Percentiles rank a stretch among this genome's conserved stretches.
phyloP scores from a whole-genome alignment of 2,329 filamentous ascomycete genomes.

The Exophiala alcalophila region DNA sequence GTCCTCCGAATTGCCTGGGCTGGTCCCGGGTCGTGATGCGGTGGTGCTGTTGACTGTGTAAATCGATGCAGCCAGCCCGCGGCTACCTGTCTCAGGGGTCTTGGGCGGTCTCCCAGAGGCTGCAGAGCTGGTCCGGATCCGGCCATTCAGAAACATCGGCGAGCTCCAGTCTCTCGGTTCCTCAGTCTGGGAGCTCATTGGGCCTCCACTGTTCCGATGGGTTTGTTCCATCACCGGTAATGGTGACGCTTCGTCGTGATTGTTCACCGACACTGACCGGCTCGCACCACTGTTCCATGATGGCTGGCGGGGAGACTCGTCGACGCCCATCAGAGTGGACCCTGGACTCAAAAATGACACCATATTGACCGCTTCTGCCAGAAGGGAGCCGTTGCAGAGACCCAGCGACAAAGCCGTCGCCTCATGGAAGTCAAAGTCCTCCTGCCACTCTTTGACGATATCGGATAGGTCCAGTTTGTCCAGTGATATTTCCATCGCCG shows the following conservation, averaged over 20 bases:
- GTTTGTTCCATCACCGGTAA: constrained; percentile 33
- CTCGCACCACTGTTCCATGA: constrained; percentile 48
- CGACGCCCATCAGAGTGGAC: constrained; percentile 41
- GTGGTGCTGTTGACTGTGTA: constrained; percentile 21
- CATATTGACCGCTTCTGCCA: constrained; percentile 59
- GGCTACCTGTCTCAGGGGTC: constrained; percentile 18
- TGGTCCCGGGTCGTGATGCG: constrained; percentile 25
- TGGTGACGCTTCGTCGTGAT: constrained; percentile 57
- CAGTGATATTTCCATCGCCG: constrained; percentile 67
- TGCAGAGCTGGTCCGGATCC: constrained; percentile 57
- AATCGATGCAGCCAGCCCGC: constrained; percentile 16
- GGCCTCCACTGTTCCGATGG: constrained; percentile 24
- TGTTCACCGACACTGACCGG: constrained; percentile 32
- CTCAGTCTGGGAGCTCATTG: constrained; percentile 52
- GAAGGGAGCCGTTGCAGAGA: constrained; percentile 70
- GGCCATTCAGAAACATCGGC: constrained; percentile 52
- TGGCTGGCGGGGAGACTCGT: constrained; percentile 48
- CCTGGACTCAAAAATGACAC: constrained; percentile 59
- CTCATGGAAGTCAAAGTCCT: constrained; percentile 74
- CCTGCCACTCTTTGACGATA: constrained; percentile 73
- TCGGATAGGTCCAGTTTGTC: constrained; percentile 66
- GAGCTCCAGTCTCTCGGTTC: constrained; percentile 25
- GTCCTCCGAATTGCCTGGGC: constrained; percentile 22
- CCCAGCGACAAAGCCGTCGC: constrained; percentile 67
- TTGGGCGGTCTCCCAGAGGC: constrained; percentile 41